Evolutionary conservation across 75 land plant genomes (phyloP).

Genomic region (Cunninghamia lanceolata): DNA sequence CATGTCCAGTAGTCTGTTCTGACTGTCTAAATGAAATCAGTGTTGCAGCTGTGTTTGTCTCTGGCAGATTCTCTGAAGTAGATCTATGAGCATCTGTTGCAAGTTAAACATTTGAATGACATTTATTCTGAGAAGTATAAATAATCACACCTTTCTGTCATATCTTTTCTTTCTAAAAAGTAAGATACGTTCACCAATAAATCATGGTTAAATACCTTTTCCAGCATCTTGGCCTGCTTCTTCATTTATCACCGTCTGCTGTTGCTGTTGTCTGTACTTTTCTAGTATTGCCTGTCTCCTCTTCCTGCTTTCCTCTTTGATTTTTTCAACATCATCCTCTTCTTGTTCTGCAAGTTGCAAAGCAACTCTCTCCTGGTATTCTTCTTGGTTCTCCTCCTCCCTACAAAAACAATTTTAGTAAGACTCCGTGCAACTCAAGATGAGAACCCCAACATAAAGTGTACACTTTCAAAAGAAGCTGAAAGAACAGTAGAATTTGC

Average conservation of each 20-base stretch:
- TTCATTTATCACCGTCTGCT: constrained; percentile 18
- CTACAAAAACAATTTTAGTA: constrained; percentile 25
- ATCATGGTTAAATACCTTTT: constrained; percentile 13
- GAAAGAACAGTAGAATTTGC: background rate
- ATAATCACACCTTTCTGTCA: background rate
- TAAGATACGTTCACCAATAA: background rate
- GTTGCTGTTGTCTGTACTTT: constrained; percentile 65
- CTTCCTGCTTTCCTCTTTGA: constrained; percentile 87
- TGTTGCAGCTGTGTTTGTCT: background rate
- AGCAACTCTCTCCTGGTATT: constrained; percentile 53
- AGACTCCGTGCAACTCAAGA: background rate
- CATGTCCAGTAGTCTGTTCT: constrained; percentile 6
- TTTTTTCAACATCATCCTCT: constrained; percentile 89
- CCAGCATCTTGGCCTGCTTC: background rate
- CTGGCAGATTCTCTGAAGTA: background rate
- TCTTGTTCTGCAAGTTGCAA: constrained; percentile 73
- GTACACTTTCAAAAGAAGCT: background rate
- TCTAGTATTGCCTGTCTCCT: constrained; percentile 88
- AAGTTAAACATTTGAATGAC: background rate
- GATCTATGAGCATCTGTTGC: background rate
- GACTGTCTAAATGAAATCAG: background rate
- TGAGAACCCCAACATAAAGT: background rate
- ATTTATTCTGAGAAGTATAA: background rate
- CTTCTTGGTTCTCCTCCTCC: constrained; percentile 78
- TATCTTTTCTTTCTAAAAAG: background rate